Conservation (phyloP, 1,139 yeast species). For the Arxiozyma slooffiae region DNA sequence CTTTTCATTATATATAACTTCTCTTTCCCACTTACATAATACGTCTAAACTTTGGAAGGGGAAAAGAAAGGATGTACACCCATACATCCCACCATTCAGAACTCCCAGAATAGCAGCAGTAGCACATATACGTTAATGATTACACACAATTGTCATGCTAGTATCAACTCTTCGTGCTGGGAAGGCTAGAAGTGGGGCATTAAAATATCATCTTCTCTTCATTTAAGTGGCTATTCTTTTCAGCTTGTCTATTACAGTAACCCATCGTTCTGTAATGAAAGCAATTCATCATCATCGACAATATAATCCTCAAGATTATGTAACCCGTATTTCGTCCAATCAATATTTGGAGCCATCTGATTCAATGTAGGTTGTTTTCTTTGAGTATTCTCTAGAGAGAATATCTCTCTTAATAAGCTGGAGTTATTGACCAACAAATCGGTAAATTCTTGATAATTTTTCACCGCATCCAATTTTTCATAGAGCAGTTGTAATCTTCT, state of each 20-base stretch:
- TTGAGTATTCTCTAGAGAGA: conserved; percentile 21
- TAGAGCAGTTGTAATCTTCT: conserved; percentile 24
- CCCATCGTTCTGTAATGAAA: conserved; percentile 16
- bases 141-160: not conserved
- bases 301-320: conserved; percentile 22
- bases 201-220: not conserved
- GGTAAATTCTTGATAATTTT: conserved; percentile 27
- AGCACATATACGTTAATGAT: not conserved
- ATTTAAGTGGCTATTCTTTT: not conserved
- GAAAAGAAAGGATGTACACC: not conserved
- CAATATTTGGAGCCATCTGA: conserved; percentile 34
- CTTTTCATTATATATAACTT: too few relatives aligned
- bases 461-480: conserved; percentile 22
- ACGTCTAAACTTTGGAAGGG: too few relatives aligned
- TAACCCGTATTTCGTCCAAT: conserved; percentile 31
- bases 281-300: conserved; percentile 14
- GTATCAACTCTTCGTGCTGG: too few relatives aligned
- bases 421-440: conserved; percentile 23
- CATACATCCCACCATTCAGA: not conserved
- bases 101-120: not conserved
- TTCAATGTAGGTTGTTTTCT: conserved; percentile 6
- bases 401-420: conserved; percentile 22
- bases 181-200: not conserved
- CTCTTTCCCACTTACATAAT: too few relatives aligned
- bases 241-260: conserved; percentile 7